Conservation (phyloP, 2,329 filamentous ascomycete genomes). For the Cytospora chrysosperma region DNA sequence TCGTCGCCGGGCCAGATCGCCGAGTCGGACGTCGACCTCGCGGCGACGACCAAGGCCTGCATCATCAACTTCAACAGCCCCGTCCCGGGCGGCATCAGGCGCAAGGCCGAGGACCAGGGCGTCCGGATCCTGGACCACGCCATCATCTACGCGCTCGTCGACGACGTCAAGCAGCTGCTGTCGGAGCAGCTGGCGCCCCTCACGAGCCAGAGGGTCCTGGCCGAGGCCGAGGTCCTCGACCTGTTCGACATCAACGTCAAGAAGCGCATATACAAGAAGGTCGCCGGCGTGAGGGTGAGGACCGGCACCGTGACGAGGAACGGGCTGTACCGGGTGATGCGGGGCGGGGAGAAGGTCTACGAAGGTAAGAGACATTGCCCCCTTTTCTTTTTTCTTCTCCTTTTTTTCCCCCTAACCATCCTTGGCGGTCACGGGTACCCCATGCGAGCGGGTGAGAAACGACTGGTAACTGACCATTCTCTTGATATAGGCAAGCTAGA, state of each 20-base stretch:
- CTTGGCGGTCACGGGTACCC: neutral
- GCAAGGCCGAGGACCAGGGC: conserved; percentile 66
- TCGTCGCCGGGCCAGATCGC: conserved; percentile 74
- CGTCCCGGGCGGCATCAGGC: conserved; percentile 65
- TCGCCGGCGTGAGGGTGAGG: conserved; percentile 84
- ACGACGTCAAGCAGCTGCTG: conserved; percentile 68
- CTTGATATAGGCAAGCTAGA: conserved; percentile 64
- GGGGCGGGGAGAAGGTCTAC: conserved; percentile 69
- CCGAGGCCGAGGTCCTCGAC: conserved; percentile 83
- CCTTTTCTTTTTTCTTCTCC: neutral
- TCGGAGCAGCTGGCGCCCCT: conserved; percentile 67
- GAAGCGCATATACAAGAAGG: conserved; percentile 65
- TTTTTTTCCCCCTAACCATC: conserved; percentile 13
- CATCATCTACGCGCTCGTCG: conserved; percentile 78
- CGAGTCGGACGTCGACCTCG: conserved; percentile 88
- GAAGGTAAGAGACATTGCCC: conserved; percentile 65
- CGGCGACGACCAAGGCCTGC: conserved; percentile 70
- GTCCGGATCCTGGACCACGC: conserved; percentile 83
- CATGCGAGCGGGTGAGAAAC: conserved; percentile 5
- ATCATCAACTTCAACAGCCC: conserved; percentile 85
- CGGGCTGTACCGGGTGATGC: conserved; percentile 68
- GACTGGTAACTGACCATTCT: conserved; percentile 25
- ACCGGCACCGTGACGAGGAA: conserved; percentile 71
- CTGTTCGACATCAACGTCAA: conserved; percentile 82
- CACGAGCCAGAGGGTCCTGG: conserved; percentile 69